phyloP scores from a whole-genome alignment of 192 early-diverging fungal species.

The Umbelopsis ramanniana region DNA sequence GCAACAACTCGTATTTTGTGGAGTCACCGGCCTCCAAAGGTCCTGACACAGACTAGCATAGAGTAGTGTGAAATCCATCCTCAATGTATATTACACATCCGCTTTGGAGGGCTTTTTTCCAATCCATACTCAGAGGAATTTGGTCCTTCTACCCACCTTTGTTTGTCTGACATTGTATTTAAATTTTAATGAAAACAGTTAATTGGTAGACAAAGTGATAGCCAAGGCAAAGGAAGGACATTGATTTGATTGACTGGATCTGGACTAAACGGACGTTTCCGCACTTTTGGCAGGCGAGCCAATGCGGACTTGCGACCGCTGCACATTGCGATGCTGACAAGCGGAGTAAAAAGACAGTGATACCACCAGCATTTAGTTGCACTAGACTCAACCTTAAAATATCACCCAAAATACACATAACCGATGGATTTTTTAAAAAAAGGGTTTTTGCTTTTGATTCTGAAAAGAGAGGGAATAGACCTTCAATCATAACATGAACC shows the following conservation, averaged over 20 bases:
- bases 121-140: no score
- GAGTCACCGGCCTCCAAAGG: background rate
- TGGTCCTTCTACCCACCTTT: no score
- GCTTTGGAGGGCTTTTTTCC: no score
- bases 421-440: background rate
- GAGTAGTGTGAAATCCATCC: background rate
- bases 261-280: no score
- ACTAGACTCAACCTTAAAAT: constrained; percentile 1
- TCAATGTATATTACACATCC: background rate
- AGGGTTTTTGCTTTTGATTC: constrained; percentile 5
- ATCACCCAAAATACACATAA: background rate
- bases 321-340: background rate
- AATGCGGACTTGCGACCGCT: no score
- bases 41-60: background rate
- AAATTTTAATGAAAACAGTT: no score
- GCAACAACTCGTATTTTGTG: background rate
- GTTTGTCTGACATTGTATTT: background rate
- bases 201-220: no score
- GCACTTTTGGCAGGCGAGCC: no score
- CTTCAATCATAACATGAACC: background rate
- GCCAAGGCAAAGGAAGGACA: no score
- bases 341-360: background rate
- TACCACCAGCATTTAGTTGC: background rate
- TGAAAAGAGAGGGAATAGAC: no score
- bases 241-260: no score